These are phyloP conservation scores for Gentiana straminea DNA, from an alignment of 257 asterid species.

Conservation along the genomic window DNA sequence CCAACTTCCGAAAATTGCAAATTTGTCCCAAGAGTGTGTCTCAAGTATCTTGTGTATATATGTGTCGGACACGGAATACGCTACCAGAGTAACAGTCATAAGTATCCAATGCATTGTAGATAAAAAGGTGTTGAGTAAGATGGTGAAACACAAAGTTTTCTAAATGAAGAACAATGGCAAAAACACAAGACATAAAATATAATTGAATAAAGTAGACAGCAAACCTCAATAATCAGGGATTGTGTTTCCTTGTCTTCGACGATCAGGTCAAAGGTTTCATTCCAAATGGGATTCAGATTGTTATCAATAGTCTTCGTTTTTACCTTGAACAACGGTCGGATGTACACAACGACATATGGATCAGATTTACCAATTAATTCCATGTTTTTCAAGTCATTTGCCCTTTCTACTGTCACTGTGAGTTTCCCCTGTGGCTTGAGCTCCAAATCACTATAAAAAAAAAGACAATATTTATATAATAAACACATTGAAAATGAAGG, in stretches of 20 bases:
- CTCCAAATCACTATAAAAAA: slow-evolving; percentile 77
- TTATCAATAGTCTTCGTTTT: slow-evolving; percentile 82
- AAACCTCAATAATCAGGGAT: slow-evolving; percentile 68
- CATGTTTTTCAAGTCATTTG: slow-evolving; percentile 76
- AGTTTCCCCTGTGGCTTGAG: slow-evolving; percentile 95
- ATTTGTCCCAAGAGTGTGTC: too few relatives aligned
- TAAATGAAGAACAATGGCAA: too few relatives aligned
- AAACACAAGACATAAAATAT: too few relatives aligned
- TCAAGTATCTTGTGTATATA: too few relatives aligned
- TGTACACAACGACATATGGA: slow-evolving; percentile 64
- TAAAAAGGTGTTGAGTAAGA: too few relatives aligned
- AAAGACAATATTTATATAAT: too few relatives aligned
- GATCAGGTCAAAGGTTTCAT: slow-evolving; percentile 62
- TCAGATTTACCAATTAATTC: slow-evolving; percentile 97
- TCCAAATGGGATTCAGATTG: slow-evolving; percentile 92
- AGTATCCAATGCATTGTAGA: too few relatives aligned
- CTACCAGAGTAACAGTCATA: too few relatives aligned
- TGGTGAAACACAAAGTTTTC: too few relatives aligned
- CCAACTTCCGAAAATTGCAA: too few relatives aligned
- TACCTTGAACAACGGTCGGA: slow-evolving; percentile 89
- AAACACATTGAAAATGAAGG: too few relatives aligned
- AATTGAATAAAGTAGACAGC: slow-evolving; percentile 10
- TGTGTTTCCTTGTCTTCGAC: slow-evolving; percentile 99
- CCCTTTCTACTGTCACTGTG: slow-evolving; percentile 46
- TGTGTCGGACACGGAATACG: too few relatives aligned